Evolutionary conservation across 192 early-diverging fungal species (phyloP), one percentile per base, ranked within the genome.

Genomic region (Backusella luteola): DNA sequence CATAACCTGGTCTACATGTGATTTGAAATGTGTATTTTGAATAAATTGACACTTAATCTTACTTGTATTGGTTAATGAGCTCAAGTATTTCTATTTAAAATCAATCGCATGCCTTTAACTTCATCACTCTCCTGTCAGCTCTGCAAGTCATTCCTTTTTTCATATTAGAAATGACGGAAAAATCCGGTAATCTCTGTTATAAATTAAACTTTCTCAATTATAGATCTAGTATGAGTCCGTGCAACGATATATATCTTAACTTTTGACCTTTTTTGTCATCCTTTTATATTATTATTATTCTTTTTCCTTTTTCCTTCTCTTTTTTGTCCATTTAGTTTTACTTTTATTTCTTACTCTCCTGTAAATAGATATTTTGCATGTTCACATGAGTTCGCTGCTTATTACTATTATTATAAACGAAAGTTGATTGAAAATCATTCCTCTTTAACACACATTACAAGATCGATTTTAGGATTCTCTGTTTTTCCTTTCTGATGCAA

Each of bases 1-100:
- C 56, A 63, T 63, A 63, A 4, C 23, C n/a, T 29, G 12, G 1
- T 29, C 3, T 63, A 26, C 56, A 63, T 63, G 56, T 63, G 56
- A 63, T 63, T 14, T 26, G 12, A 29, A 63, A 63, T 63, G 56
- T 63, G 12, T 63, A 63, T 63, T 63, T 29, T 63, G 56, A 63
- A 63, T 63, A 63, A 23, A 63, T 63, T 63, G 56, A 63, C 56
- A 63, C 56, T 14, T 63, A 63, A 29, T 29, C 56, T 63, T 63
- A 63, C 56, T 12, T 63, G 23, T 63, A 63, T 63, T 63, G 56
- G 56, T 63, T 63, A 63, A 63, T 63, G 21, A 63, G 56, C 4
- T 8, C 23, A 29, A 29, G 23, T 11, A 26, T 23, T 63, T 63
- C 56, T 63, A 63, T 63, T 63, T 63, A 63, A 63, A 63, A 63